Evolutionary conservation across 176 grass and related monocot genomes (phyloP).

Genomic region (Avena eriantha): DNA sequence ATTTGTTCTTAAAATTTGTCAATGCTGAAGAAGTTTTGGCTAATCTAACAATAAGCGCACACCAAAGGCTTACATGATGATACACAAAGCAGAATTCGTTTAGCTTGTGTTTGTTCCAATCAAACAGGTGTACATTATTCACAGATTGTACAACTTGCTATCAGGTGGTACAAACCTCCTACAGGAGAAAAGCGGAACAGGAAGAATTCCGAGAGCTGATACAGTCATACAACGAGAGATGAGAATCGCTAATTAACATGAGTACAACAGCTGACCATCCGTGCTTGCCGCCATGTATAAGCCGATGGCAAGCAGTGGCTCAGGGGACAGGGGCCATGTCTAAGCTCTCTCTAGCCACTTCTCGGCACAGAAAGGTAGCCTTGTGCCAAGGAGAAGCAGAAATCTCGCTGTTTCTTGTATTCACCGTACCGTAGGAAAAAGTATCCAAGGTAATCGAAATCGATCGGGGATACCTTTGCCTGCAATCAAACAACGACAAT

Average conservation of each 20-base stretch:
- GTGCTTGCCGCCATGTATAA: background rate
- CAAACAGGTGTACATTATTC: background rate
- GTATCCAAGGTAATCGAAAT: conserved; percentile 90
- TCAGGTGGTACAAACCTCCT: conserved; percentile 1
- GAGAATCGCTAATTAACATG: background rate
- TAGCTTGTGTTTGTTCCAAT: conserved; percentile 9
- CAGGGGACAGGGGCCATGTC: background rate
- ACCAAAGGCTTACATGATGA: conserved; percentile 7
- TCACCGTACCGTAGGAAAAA: conserved; percentile 88
- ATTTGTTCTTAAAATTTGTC: background rate
- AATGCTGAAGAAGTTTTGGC: background rate
- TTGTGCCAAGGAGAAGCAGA: conserved; percentile 52
- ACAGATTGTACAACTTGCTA: conserved; percentile 26
- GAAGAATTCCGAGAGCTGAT: conserved; percentile 28
- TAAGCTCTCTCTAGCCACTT: conserved; percentile 9
- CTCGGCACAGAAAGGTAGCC: conserved; percentile 41
- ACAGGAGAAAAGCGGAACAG: background rate
- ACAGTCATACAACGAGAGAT: conserved; percentile 27
- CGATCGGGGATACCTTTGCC: conserved; percentile 91
- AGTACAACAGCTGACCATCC: conserved; percentile 19
- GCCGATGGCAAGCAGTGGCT: background rate
- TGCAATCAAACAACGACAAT: conserved; percentile 34
- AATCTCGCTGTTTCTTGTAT: conserved; percentile 88
- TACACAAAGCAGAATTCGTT: background rate
- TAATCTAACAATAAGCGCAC: background rate